Evolutionary conservation across 768 basidiomycete genomes (phyloP).

Genomic region (Boletus rubescentipes): DNA sequence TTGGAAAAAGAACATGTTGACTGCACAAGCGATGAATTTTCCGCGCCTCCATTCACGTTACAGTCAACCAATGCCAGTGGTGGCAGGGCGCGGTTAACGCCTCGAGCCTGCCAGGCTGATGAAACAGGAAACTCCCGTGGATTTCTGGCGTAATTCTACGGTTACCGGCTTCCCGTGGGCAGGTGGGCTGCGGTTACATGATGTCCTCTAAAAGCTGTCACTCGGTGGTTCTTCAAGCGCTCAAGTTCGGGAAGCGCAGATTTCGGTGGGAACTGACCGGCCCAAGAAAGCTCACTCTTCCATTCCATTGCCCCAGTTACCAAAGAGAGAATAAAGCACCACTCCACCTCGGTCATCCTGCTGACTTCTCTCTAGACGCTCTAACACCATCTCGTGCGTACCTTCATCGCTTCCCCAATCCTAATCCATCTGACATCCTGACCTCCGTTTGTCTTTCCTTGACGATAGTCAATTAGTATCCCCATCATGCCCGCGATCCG

Average conservation of each 20-base stretch:
- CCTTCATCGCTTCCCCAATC: constrained; percentile 4
- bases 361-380: constrained; percentile 24
- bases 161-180: constrained; percentile 7
- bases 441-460: neutral
- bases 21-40: constrained; percentile 7
- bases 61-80: too few species aligned
- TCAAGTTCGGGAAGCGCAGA: constrained; percentile 13
- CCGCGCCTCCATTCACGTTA: neutral
- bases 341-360: constrained; percentile 22
- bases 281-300: constrained; percentile 29
- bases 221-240: constrained; percentile 15
- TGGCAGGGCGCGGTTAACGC: too few species aligned
- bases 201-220: constrained; percentile 8
- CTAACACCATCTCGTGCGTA: constrained; percentile 27
- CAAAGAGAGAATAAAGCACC: constrained; percentile 38
- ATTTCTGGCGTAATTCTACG: constrained; percentile 1
- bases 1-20: constrained; percentile 7
- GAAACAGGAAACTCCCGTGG: constrained; percentile 7
- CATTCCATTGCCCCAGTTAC: constrained; percentile 32
- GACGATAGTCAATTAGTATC: neutral
- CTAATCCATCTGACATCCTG: constrained; percentile 10
- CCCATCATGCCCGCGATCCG: constrained; percentile 27
- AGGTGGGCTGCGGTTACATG: constrained; percentile 1
- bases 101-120: neutral
- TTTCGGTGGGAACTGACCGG: constrained; percentile 31